These are phyloP conservation scores for Aureobasidium subglaciale DNA, from an alignment of 2,329 filamentous ascomycete species.

Conservation along the genomic window DNA sequence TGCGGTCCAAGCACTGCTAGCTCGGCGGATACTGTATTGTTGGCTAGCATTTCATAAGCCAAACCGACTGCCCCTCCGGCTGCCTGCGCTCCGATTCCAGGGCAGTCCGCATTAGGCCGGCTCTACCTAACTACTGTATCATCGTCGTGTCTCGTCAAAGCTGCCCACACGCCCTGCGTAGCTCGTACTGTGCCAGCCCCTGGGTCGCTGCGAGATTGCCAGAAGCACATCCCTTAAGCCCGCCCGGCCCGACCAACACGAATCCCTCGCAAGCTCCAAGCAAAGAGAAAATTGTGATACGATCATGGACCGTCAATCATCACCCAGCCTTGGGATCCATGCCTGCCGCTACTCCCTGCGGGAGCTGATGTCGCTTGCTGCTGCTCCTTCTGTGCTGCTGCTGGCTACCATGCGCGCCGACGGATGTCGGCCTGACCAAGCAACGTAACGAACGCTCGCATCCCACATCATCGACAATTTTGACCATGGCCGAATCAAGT, in stretches of 20 bases:
- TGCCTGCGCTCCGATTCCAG: conserved; percentile 5
- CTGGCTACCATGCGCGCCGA: conserved; percentile 6
- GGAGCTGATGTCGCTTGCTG: not conserved
- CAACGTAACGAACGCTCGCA: not conserved
- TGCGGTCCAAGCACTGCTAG: conserved; percentile 11
- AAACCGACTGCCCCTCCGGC: not conserved
- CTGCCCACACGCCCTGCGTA: not conserved
- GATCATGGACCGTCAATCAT: not conserved
- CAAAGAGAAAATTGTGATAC: conserved; percentile 6
- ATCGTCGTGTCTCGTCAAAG: conserved; percentile 6
- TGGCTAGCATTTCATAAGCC: conserved; percentile 4
- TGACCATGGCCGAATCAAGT: not conserved
- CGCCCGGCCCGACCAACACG: conserved; percentile 9
- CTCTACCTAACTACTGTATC: conserved; percentile 13
- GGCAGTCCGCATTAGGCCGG: conserved; percentile 14
- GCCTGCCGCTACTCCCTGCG: conserved; percentile 6
- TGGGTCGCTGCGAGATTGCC: conserved; percentile 2
- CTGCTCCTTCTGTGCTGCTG: not conserved
- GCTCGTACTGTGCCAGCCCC: conserved; percentile 5
- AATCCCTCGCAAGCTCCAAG: conserved; percentile 3
- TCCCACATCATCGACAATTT: conserved; percentile 4
- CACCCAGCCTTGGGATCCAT: too few species aligned
- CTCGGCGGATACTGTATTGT: conserved; percentile 8
- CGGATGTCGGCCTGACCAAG: conserved; percentile 1
- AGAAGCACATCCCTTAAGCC: not conserved